phyloP scores from a whole-genome alignment of 2,329 filamentous ascomycete species.

The Ceratocystis huliohia region DNA sequence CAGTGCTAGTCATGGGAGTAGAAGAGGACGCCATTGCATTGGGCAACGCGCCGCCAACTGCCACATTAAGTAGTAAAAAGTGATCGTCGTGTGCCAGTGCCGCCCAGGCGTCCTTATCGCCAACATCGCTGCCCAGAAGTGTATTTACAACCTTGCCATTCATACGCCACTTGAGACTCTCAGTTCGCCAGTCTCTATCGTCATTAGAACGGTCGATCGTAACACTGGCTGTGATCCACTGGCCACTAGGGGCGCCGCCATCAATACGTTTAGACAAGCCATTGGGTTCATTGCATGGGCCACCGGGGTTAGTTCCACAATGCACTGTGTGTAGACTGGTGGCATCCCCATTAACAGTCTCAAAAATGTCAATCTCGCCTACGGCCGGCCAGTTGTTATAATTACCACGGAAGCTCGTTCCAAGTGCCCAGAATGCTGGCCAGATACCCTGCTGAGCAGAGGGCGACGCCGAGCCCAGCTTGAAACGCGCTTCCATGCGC shows the following conservation, averaged over 20 bases:
- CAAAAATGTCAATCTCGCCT: conserved; percentile 36
- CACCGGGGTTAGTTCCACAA: conserved; percentile 31
- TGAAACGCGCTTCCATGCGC: conserved; percentile 31
- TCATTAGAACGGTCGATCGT: conserved; percentile 27
- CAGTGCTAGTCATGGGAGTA: conserved; percentile 29
- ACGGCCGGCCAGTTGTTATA: conserved; percentile 32
- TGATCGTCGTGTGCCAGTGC: conserved; percentile 26
- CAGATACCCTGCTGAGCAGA: conserved; percentile 32
- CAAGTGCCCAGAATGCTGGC: conserved; percentile 37
- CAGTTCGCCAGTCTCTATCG: conserved; percentile 23
- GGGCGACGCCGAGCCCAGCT: conserved; percentile 27
- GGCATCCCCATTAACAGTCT: conserved; percentile 31
- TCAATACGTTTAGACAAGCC: conserved; percentile 26
- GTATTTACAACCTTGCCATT: conserved; percentile 26
- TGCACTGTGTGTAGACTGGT: conserved; percentile 31
- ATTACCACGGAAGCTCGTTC: conserved; percentile 29
- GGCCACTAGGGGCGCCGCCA: conserved; percentile 24
- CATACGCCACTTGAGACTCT: conserved; percentile 30
- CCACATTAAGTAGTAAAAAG: conserved; percentile 32
- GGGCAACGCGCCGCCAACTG: conserved; percentile 31
- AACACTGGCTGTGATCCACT: conserved; percentile 28
- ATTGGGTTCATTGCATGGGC: conserved; percentile 32
- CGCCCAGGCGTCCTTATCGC: conserved; percentile 26
- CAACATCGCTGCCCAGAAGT: conserved; percentile 25
- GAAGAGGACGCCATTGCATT: conserved; percentile 27